These are phyloP conservation scores for Hypoxylon fuscum DNA, from an alignment of 495 filamentous ascomycete species.

Conservation along the genomic window DNA sequence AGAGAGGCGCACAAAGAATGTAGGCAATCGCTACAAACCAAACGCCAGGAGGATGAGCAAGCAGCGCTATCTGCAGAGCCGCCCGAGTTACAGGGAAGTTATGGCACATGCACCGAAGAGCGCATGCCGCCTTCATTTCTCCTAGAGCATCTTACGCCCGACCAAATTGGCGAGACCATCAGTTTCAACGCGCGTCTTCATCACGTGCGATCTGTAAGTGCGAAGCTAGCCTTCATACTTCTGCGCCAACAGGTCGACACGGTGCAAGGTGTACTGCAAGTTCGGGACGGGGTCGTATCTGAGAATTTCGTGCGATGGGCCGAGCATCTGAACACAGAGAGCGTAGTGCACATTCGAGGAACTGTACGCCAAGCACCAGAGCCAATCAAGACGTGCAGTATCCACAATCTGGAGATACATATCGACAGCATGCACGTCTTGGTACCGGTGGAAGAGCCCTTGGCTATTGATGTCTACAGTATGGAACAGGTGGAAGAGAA, in stretches of 20 bases:
- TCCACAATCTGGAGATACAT: slow-evolving; percentile 80
- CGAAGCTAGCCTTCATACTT: slow-evolving; percentile 88
- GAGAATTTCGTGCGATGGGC: slow-evolving; percentile 93
- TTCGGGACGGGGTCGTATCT: slow-evolving; percentile 62
- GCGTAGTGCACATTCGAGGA: slow-evolving; percentile 80
- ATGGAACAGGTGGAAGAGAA: slow-evolving; percentile 54
- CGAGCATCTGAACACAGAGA: slow-evolving; percentile 79
- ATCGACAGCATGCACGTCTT: slow-evolving; percentile 80
- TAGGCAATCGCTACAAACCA: slow-evolving; percentile 59
- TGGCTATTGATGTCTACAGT: slow-evolving; percentile 74
- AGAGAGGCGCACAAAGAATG: slow-evolving; percentile 61
- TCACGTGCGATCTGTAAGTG: slow-evolving; percentile 83
- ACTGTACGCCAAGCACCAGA: slow-evolving; percentile 77
- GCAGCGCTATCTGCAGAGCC: slow-evolving; percentile 55
- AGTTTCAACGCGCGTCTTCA: slow-evolving; percentile 86
- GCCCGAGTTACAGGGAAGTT: slow-evolving; percentile 66
- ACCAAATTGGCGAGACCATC: slow-evolving; percentile 68
- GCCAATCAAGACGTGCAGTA: slow-evolving; percentile 77
- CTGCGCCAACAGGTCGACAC: slow-evolving; percentile 83
- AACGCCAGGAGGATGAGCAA: slow-evolving; percentile 57
- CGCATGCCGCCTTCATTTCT: slow-evolving; percentile 36
- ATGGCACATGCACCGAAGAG: slow-evolving; percentile 61
- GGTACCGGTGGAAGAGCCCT: slow-evolving; percentile 65
- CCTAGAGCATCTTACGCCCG: slow-evolving; percentile 33
- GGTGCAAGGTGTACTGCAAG: slow-evolving; percentile 79